Evolutionary conservation across 805 yeast species (phyloP), one percentile per base, ranked within the genome.

Genomic region (Yamadazyma sp.): DNA sequence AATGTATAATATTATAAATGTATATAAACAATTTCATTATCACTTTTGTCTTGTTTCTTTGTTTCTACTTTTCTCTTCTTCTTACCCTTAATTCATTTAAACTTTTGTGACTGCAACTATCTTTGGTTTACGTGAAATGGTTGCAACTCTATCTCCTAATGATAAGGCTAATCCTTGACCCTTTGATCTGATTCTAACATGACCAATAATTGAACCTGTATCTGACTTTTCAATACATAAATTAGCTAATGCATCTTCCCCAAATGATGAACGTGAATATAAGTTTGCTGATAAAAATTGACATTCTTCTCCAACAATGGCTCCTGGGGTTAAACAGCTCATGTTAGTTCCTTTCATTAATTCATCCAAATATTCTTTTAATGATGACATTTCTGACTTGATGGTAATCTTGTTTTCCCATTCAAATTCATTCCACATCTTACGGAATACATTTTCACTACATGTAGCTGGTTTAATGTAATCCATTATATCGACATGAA

Each of bases 381-480:
- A 73, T 1, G 86, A 65, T 21, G 74, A 59, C 44, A 81, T 69
- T 35, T 70, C 73, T 2, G 94, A 78, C 48, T 82, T 80, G 56
- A 93, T 85, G 41, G 89, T 85, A 49, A 93, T 89, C 70, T 93
- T 93, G 70, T 93, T 93, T 64, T 93, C 98, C 98, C 98, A 93
- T 66, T 93, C 99, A 57, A 94, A 93, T 59, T 89, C 97, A 58
- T 88, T 87, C 99, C 99, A 93, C 98, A 89, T 91, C 52, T 80
- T 76, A 55, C 98, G 84, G 84, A 93, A 93, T 48, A 78, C 83
- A 29, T 80, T 78, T 63, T 91, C 98, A 11, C 88, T 69, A 59
- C 95, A 86, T 16, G 76, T 74, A n/a, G 95, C 93, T 14, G 98
- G 97, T 58, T 86, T 87, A 60, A 93, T 88, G 66, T 93, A 93